Conservation (phyloP, 1,284 basidiomycete species). For the Clitocybe nebularis region DNA sequence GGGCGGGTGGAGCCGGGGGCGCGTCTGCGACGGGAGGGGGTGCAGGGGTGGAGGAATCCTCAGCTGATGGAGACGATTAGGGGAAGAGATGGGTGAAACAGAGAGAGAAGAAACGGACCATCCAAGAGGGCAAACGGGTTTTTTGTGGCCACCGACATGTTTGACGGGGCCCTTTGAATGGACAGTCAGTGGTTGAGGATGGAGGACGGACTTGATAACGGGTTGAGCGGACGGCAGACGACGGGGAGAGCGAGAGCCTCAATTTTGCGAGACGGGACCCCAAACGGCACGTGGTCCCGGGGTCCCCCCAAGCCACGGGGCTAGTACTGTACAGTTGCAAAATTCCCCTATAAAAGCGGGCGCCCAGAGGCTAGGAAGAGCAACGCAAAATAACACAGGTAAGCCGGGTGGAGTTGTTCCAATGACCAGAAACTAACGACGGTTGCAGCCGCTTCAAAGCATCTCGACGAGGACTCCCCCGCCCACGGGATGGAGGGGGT, state of each 20-base stretch:
- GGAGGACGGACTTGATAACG: constrained; percentile 16
- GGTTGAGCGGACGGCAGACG: constrained; percentile 14
- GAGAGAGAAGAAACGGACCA: constrained; percentile 40
- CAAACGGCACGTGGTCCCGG: constrained; percentile 27
- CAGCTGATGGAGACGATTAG: constrained; percentile 29
- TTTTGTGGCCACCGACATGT: constrained; percentile 83
- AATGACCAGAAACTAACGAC: constrained; percentile 1
- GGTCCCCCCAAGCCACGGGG: constrained; percentile 40
- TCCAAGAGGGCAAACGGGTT: constrained; percentile 79
- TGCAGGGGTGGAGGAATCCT: constrained; percentile 46
- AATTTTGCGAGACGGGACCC: constrained; percentile 23
- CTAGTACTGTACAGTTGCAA: constrained; percentile 50
- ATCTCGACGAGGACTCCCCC: constrained; percentile 80
- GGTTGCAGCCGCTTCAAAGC: constrained; percentile 67
- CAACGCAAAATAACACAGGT: constrained; percentile 65
- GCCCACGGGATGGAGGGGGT: constrained; percentile 69
- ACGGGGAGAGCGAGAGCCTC: constrained; percentile 16
- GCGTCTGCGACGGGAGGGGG: constrained; percentile 38
- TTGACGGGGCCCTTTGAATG: constrained; percentile 59
- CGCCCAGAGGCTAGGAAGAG: neutral
- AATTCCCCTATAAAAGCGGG: constrained; percentile 21
- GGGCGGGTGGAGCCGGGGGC: constrained; percentile 31
- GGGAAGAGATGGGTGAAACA: constrained; percentile 18
- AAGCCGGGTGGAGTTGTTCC: constrained; percentile 20
- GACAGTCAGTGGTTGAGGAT: constrained; percentile 35